Conservation (phyloP, 2,329 filamentous ascomycete genomes). For the Rhinocladiella mackenziei region DNA sequence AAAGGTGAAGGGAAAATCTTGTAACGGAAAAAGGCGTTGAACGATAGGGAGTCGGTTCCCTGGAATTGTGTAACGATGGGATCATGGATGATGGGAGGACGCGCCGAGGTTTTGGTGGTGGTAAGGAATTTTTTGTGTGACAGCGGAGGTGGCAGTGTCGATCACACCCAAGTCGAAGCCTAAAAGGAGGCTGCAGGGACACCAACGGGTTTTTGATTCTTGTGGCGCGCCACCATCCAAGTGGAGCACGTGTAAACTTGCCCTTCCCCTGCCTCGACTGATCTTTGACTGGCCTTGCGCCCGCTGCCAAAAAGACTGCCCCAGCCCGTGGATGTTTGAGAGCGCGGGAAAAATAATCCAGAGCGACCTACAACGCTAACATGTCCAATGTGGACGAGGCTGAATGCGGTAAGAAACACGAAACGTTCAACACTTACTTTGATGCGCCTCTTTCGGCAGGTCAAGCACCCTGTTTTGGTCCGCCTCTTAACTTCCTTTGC, state of each 20-base stretch:
- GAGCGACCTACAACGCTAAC: too few relatives aligned
- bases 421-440: slow-evolving; percentile 54
- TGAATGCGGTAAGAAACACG: slow-evolving; percentile 13
- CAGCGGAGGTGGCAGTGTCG: slow-evolving; percentile 17
- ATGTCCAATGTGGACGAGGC: slow-evolving; percentile 7
- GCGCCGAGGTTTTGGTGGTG: slow-evolving; percentile 5
- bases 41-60: slow-evolving; percentile 16
- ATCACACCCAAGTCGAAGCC: slow-evolving; percentile 11
- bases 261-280: slow-evolving; percentile 12
- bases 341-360: too few relatives aligned
- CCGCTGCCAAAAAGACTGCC: slow-evolving; percentile 9
- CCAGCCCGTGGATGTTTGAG: slow-evolving; percentile 7
- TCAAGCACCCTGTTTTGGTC: slow-evolving; percentile 69
- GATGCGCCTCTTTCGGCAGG: slow-evolving; percentile 63
- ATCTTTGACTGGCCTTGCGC: neutral
- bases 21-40: slow-evolving; percentile 8
- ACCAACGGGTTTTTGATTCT: neutral
- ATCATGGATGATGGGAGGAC: neutral
- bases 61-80: slow-evolving; percentile 11
- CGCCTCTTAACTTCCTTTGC: slow-evolving; percentile 68
- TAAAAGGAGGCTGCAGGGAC: slow-evolving; percentile 3
- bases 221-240: slow-evolving; percentile 12
- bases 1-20: slow-evolving; percentile 8
- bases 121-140: slow-evolving; percentile 20
- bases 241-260: slow-evolving; percentile 27